Evolutionary conservation across 2,329 filamentous ascomycete species (phyloP).

Genomic region (Ophiosphaerella narmari): DNA sequence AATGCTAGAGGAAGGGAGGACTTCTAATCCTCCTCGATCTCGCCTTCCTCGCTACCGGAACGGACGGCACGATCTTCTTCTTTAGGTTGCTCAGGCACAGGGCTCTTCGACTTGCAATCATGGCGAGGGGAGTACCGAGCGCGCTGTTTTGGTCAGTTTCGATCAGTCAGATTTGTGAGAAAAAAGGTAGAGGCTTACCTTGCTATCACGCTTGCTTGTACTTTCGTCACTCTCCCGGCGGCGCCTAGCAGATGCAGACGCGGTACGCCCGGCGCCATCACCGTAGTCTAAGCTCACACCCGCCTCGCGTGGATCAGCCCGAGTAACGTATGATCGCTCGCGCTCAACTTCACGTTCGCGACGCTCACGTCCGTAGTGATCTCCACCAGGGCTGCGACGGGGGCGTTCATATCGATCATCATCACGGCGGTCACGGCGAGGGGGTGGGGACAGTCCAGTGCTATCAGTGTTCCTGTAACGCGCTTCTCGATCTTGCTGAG

Average conservation of each 20-base stretch:
- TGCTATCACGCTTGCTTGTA: slow-evolving; percentile 47
- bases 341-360: slow-evolving; percentile 88
- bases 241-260: slow-evolving; percentile 64
- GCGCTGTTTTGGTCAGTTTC: slow-evolving; percentile 28
- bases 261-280: slow-evolving; percentile 60
- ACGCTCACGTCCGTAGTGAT: slow-evolving; percentile 82
- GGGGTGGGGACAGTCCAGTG: slow-evolving; percentile 62
- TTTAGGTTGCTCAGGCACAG: slow-evolving; percentile 47
- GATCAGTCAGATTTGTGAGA: background rate
- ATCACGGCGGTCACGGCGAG: slow-evolving; percentile 50
- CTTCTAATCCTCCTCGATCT: slow-evolving; percentile 79
- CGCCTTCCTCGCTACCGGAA: slow-evolving; percentile 94
- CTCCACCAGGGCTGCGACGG: slow-evolving; percentile 62
- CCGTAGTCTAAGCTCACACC: slow-evolving; percentile 89
- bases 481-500: slow-evolving; percentile 90
- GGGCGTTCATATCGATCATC: slow-evolving; percentile 50
- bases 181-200: slow-evolving; percentile 40
- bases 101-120: slow-evolving; percentile 64
- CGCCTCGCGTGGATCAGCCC: slow-evolving; percentile 74
- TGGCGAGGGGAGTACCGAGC: slow-evolving; percentile 59
- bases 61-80: slow-evolving; percentile 70
- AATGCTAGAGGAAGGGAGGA: slow-evolving; percentile 5
- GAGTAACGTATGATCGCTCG: slow-evolving; percentile 77
- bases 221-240: slow-evolving; percentile 73
- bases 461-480: slow-evolving; percentile 84